Evolutionary conservation across 805 yeast species (phyloP).

Genomic region (Ogataea polymorpha): DNA sequence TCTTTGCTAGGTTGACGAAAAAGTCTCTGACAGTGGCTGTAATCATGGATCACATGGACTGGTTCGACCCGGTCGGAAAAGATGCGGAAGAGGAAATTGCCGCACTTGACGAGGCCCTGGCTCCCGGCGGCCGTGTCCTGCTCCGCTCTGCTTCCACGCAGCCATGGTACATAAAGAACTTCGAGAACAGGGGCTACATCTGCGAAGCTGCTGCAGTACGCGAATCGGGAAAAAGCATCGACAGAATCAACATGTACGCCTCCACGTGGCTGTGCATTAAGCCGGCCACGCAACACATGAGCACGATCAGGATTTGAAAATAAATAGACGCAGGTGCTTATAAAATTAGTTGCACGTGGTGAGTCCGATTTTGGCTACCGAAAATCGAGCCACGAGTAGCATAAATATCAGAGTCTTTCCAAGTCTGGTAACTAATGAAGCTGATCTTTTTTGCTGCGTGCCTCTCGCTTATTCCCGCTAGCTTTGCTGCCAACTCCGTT

Average conservation of each 20-base stretch:
- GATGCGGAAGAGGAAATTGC: slow-evolving; percentile 67
- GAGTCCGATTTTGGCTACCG: too few relatives aligned
- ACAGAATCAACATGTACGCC: slow-evolving; percentile 84
- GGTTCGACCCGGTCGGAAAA: slow-evolving; percentile 67
- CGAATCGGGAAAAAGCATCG: slow-evolving; percentile 61
- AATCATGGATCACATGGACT: slow-evolving; percentile 91
- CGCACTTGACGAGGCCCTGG: slow-evolving; percentile 60
- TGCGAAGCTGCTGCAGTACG: slow-evolving; percentile 72
- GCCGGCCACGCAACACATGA: slow-evolving; percentile 42
- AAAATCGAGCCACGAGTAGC: background rate
- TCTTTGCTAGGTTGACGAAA: slow-evolving; percentile 59
- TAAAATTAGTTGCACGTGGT: slow-evolving; percentile 6
- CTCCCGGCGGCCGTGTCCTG: slow-evolving; percentile 69
- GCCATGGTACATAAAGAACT: slow-evolving; percentile 76
- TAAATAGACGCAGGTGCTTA: background rate
- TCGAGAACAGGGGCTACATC: slow-evolving; percentile 63
- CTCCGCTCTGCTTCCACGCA: slow-evolving; percentile 67
- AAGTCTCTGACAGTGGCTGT: slow-evolving; percentile 71
- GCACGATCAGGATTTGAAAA: slow-evolving; percentile 36
- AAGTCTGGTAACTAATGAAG: slow-evolving; percentile 1
- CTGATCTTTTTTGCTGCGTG: slow-evolving; percentile 1
- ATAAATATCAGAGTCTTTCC: background rate
- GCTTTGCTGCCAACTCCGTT: slow-evolving; percentile 18
- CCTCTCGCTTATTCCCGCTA: slow-evolving; percentile 8
- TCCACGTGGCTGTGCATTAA: slow-evolving; percentile 84